Evolutionary conservation across 2,329 filamentous ascomycete genomes (phyloP), one percentile per base, ranked within the genome.

Genomic region (Coleophoma cylindrospora): DNA sequence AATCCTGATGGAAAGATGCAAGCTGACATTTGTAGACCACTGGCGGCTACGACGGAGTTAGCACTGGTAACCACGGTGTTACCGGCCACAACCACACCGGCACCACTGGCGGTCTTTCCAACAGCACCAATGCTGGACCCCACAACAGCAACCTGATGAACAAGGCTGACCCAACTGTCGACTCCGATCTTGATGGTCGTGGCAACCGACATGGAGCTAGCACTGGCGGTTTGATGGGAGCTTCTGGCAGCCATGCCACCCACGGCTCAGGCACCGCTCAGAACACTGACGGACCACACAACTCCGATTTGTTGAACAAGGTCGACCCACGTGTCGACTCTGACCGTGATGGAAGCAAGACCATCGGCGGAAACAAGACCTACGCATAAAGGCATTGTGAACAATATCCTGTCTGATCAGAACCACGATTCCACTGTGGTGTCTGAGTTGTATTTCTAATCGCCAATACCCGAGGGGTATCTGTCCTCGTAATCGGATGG

Each of bases 231-330:
- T 46, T 61, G 17, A 48, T 64, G 66, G 72, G 60, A 13, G 54
- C 56, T 32, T 54, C 56, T 1, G 62, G 62, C 2, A 54, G 53
- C n/a, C 63, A 66, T 34, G 62, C 59, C 7, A 65, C 63, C 5
- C 53, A 55, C 14, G 57, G 68, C 22, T 57, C 57, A 19, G 65
- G 63, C 47, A 61, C 59, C 38, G 71, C 74, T 1, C 61, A 71
- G 50, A 67, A 73, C 61, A 77, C 73, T 0, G 74, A 73, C 32
- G 73, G 75, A 15, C 75, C 74, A 11, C 79, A 83, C 68, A 74
- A 74, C 66, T 71, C 65, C 34, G 74, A 81, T 58, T 51, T 74
- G 36, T 3, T 74, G 57, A 82, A 83, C 72, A 81, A 80, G 69
- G 36, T 70, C 4, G 78, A 81, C 49, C 77, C 78, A 3, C 47